Evolutionary conservation across 192 early-diverging fungal species (phyloP).

Genomic region (Coemansia sp.): DNA sequence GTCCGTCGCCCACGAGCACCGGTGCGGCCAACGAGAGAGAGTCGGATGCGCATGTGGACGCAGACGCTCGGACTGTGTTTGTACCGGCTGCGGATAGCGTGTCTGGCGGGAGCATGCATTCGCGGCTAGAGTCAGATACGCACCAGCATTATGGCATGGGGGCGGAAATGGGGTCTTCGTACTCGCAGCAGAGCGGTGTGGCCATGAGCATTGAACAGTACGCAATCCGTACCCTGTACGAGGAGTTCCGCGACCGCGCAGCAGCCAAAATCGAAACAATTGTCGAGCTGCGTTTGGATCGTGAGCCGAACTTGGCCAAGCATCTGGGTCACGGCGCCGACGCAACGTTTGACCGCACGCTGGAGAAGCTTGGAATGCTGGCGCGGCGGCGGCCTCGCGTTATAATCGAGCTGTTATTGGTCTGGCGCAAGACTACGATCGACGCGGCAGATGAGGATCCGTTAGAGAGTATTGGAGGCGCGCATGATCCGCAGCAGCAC

Average conservation of each 20-base stretch:
- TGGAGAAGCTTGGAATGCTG: slow-evolving; percentile 75
- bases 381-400: slow-evolving; percentile 82
- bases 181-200: not conserved
- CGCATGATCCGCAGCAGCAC: slow-evolving; percentile 33
- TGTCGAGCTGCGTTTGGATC: slow-evolving; percentile 53
- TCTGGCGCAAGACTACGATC: slow-evolving; percentile 73
- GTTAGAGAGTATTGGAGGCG: slow-evolving; percentile 17
- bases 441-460: slow-evolving; percentile 39
- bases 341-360: slow-evolving; percentile 74
- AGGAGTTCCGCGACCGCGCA: slow-evolving; percentile 46
- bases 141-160: slow-evolving; percentile 3
- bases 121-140: not conserved
- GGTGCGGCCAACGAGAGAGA: not conserved
- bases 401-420: slow-evolving; percentile 76
- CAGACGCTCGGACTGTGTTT: not conserved
- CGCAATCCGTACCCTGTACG: slow-evolving; percentile 46
- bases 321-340: slow-evolving; percentile 69
- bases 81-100: not conserved
- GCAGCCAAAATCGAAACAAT: slow-evolving; percentile 40
- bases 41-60: not conserved
- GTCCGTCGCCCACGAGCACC: slow-evolving; percentile 21
- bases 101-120: slow-evolving; percentile 6
- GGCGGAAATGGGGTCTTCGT: not conserved
- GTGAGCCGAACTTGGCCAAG: slow-evolving; percentile 61
- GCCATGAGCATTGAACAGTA: slow-evolving; percentile 44